phyloP scores from a whole-genome alignment of 768 basidiomycete genomes.

The Tulasnella sp. region DNA sequence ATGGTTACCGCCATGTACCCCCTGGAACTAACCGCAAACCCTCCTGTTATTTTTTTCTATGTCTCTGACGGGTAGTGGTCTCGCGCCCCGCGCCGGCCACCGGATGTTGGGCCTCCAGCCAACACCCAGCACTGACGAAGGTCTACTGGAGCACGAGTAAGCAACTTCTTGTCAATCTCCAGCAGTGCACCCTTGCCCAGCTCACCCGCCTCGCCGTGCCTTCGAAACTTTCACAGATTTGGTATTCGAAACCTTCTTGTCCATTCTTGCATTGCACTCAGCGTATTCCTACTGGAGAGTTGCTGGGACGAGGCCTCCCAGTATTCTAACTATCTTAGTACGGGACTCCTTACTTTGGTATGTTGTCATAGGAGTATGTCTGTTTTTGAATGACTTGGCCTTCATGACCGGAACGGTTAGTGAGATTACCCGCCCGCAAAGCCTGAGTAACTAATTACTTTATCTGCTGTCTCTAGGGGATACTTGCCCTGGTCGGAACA shows the following conservation, averaged over 20 bases:
- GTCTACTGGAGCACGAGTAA: not conserved
- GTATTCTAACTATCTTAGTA: not conserved
- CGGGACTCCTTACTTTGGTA: conserved; percentile 5
- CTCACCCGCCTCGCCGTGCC: not conserved
- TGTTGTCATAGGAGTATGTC: not conserved
- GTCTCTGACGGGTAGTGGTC: not conserved
- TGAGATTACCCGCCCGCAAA: not conserved
- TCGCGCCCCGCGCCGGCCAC: not conserved
- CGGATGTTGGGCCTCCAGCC: not conserved
- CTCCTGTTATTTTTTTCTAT: not conserved
- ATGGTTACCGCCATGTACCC: not conserved
- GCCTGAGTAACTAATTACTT: no score
- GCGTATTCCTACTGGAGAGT: not conserved
- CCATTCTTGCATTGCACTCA: not conserved
- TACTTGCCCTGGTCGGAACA: not conserved
- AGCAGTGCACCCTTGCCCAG: not conserved
- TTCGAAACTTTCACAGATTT: not conserved
- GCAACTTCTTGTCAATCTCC: not conserved
- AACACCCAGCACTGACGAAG: not conserved
- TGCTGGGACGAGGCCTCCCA: not conserved
- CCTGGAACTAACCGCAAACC: not conserved
- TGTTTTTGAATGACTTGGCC: not conserved
- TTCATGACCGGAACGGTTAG: not conserved
- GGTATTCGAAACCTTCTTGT: not conserved
- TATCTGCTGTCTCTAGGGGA: no score